These are phyloP conservation scores for Cylindrotheca closterium DNA, from an alignment of 108 stramenopile species.

Conservation along the genomic window DNA sequence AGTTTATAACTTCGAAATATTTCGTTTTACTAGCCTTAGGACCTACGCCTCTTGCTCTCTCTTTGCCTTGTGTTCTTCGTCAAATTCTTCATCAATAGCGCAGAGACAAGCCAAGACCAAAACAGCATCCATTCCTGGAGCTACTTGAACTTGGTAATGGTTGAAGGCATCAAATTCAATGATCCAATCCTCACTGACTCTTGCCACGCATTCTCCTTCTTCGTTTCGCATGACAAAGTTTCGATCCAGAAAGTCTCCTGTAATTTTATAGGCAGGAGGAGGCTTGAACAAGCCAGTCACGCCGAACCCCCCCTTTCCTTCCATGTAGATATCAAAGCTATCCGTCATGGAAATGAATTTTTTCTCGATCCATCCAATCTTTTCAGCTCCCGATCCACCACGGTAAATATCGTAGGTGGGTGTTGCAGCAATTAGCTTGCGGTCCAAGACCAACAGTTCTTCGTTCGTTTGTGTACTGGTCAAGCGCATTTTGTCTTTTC, in stretches of 20 bases:
- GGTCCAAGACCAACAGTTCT: slow-evolving; percentile 48
- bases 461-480: slow-evolving; percentile 14
- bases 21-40: background rate
- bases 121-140: slow-evolving; percentile 73
- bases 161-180: slow-evolving; percentile 75
- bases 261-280: slow-evolving; percentile 54
- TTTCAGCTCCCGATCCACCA: slow-evolving; percentile 41
- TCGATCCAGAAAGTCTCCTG: slow-evolving; percentile 78
- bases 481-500: slow-evolving; percentile 74
- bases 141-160: slow-evolving; percentile 76
- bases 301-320: slow-evolving; percentile 50
- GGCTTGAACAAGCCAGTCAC: slow-evolving; percentile 51
- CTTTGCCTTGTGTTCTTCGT: slow-evolving; percentile 68
- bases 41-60: slow-evolving; percentile 23
- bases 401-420: slow-evolving; percentile 73
- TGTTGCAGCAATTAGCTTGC: slow-evolving; percentile 57
- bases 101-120: slow-evolving; percentile 76
- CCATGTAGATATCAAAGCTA: slow-evolving; percentile 75
- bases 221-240: slow-evolving; percentile 48
- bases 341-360: slow-evolving; percentile 58
- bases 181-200: slow-evolving; percentile 55
- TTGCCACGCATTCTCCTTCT: slow-evolving; percentile 61
- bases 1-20: too few relatives aligned
- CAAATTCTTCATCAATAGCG: slow-evolving; percentile 85
- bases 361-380: slow-evolving; percentile 83